Conservation (phyloP, 2,329 filamentous ascomycete species). For the Colletotrichum siamense region DNA sequence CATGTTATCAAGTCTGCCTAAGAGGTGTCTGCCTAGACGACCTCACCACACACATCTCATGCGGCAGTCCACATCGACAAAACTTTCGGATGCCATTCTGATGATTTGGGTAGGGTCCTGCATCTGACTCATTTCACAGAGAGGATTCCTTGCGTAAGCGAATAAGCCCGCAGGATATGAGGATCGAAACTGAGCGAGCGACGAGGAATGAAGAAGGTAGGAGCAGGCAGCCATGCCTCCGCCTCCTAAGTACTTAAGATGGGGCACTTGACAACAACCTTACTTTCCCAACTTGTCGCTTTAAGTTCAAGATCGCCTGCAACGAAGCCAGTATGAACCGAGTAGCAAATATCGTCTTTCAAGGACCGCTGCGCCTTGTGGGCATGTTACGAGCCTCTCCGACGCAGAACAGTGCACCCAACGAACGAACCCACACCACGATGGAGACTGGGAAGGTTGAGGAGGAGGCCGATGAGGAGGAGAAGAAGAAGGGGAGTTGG, state of each 20-base stretch:
- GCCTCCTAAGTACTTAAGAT: not conserved
- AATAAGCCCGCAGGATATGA: not conserved
- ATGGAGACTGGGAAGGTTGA: not conserved
- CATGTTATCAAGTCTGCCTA: not conserved
- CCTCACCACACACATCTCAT: not conserved
- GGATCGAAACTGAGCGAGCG: not conserved
- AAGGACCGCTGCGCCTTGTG: not conserved
- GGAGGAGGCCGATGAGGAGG: not conserved
- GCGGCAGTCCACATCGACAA: not conserved
- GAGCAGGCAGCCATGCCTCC: not conserved
- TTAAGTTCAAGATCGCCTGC: not conserved
- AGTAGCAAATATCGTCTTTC: not conserved
- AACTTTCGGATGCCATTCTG: not conserved
- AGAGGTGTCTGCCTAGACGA: not conserved
- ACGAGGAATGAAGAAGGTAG: not conserved
- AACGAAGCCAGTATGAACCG: not conserved
- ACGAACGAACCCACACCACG: not conserved
- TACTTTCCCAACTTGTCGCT: not conserved
- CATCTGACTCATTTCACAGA: not conserved
- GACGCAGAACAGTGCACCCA: not conserved
- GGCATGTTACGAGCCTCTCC: not conserved
- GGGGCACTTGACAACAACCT: not conserved
- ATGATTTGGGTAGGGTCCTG: not conserved
- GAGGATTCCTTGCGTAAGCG: not conserved
- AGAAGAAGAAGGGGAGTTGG: not conserved